Base-by-base conservation (phyloP, 192 early-diverging fungal species). In the Coemansia sp. region DNA sequence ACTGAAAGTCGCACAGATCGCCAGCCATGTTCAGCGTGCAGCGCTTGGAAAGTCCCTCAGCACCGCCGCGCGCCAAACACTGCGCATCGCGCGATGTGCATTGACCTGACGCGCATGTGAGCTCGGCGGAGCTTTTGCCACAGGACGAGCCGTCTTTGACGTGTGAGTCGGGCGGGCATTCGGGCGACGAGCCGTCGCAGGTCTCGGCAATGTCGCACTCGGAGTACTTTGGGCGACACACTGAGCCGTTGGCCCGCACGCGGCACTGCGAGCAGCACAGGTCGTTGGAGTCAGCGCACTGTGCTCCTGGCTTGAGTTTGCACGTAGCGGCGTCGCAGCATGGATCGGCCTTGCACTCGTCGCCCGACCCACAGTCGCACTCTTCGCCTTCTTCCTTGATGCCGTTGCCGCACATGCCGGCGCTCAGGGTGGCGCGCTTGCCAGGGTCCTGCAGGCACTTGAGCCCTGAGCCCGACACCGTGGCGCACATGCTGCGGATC, bases 381-480 rank as follows among this genome's bases (percentile, higher is more conserved):
- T 98, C 87, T 79, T 98, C 96, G 63, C 87, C 88, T 2, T 71
- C 52, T 73, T 98, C 96, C 66, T 87, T 86, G 59, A 98, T 86
- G 0, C 94, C 96, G 74, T 98, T 98, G 24, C 96, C 96, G 68
- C 96, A 98, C 77, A 98, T 95, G 27, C 88, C 84, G 9, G 60
- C 29, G 37, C 75, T 83, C 25, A 86, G 72, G 25, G 70, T 73
- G 43, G 24, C 56, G 24, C 70, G 69, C 15, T 57, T 52, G 23
- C 79, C 79, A 1, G 83, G 76, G 24, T 79, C 76, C 66, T 74
- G 65, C 58, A 84, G 65, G 51, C 83, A 84, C 50, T 53, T 24
- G 12, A 62, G 15, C 14, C 66, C 74, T 3, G 67, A 37, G 27
- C 43, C 22, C 5, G 51, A 58, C 56, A 75, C 71, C 10, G 59